phyloP scores from a whole-genome alignment of 2,329 filamentous ascomycete genomes.

The Penicillium expansum region DNA sequence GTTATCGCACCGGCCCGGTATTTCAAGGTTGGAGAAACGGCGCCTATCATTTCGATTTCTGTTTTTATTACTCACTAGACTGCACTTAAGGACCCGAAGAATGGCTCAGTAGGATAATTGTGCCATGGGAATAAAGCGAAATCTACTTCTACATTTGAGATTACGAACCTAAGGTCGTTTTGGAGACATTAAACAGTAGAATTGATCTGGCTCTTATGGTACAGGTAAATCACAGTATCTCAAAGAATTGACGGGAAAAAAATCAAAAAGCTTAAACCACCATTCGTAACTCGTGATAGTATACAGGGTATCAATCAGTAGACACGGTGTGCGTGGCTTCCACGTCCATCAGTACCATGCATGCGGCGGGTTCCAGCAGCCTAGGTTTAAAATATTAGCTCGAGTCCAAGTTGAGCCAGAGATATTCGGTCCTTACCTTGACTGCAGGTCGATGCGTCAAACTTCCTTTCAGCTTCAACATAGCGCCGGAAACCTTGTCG shows the following conservation, averaged over 20 bases:
- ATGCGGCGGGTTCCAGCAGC: conserved; percentile 71
- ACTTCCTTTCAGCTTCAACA: conserved; percentile 69
- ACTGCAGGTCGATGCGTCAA: conserved; percentile 66
- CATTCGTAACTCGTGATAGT: conserved; percentile 1
- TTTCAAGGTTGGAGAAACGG: not conserved
- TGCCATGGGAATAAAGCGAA: not conserved
- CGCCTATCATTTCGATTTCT: not conserved
- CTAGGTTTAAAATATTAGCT: conserved; percentile 37
- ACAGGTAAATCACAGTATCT: not conserved
- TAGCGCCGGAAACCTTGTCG: conserved; percentile 74
- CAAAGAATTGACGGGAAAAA: not conserved
- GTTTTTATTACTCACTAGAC: not conserved
- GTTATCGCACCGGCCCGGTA: conserved; percentile 4
- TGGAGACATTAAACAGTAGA: not conserved
- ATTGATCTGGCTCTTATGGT: not conserved
- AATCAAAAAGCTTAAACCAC: not conserved
- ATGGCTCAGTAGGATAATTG: too few species aligned
- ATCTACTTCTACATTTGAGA: not conserved
- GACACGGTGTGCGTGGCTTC: conserved; percentile 35
- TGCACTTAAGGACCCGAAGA: too few species aligned
- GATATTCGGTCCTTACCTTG: conserved; percentile 49
- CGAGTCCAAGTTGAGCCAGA: conserved; percentile 24
- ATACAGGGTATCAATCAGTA: conserved; percentile 18
- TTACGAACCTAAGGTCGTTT: too few species aligned
- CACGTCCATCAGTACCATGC: conserved; percentile 70